Base-by-base conservation (phyloP, 345 rosid genomes). In the Psidium guajava region DNA sequence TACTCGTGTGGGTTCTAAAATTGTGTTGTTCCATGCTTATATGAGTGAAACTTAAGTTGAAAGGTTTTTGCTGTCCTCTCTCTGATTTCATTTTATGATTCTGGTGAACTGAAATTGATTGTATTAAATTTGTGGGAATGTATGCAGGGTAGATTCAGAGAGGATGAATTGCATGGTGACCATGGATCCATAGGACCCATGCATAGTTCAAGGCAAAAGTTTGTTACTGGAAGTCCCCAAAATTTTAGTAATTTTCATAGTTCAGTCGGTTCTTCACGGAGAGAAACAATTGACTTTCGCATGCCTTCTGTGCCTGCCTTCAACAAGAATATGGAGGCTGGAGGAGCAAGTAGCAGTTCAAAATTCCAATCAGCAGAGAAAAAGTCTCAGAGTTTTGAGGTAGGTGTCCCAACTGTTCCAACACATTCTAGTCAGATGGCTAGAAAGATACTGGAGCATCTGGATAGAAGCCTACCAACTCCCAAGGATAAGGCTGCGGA, bases 351-450 rank as follows among this genome's bases (percentile, higher is more conserved):
- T 85, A 87, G 86, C 87, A 87, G 91, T 73, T 86, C 90, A 52
- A 87, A 82, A 85, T 87, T 89, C 82, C 90, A 88, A 64, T 86
- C 85, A 85, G 57, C 83, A 10, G 88, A 90, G 11, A 86, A 87
- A 52, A 93, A 89, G 85, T 86, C 88, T 25, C 84, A 86, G 83
- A 90, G 83, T 84, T 86, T 90, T 82, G 93, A 92, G 83, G 88
- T 84, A 84, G 88, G 90, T 86, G 88, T 87, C 83, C 92, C 93
- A 32, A 88, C 90, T 61, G 96, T 90, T 87, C 99, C 92, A 84
- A 74, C 92, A 42, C 96, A 96, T 88, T 93, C 99, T 85, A 93
- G 94, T 88, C 96, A 92, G 94, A 86, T 89, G 73, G 98, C 98
- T 85, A 90, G 91, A 87, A 95, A 89, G 86, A 97, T 97, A 90